Percentiles rank a stretch among this genome's conserved stretches.
These are phyloP conservation scores for Wallacemonas sp. DNA, from an alignment of 208 protist genomes.

Conservation along the genomic window DNA sequence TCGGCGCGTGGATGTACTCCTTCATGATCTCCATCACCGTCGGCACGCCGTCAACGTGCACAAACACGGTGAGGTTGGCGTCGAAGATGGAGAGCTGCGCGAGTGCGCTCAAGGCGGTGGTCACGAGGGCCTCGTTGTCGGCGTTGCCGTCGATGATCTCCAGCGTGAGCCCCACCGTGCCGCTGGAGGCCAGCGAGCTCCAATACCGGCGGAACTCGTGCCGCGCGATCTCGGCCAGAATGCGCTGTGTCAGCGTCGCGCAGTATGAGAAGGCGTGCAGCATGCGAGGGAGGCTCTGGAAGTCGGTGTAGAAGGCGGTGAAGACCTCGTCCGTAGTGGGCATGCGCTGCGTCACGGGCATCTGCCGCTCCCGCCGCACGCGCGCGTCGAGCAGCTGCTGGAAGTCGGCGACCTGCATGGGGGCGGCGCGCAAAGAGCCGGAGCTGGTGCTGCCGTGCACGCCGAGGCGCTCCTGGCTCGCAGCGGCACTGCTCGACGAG, in stretches of 20 bases:
- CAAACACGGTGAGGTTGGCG: constrained; percentile 58
- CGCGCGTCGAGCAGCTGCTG: constrained; percentile 17
- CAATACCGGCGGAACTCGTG: constrained; percentile 23
- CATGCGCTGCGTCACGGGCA: constrained; percentile 37
- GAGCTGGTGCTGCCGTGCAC: constrained; percentile 10
- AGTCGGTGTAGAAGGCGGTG: constrained; percentile 70
- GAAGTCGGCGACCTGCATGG: constrained; percentile 10
- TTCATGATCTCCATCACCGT: constrained; percentile 85
- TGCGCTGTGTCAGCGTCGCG: constrained; percentile 46
- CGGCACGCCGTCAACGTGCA: constrained; percentile 64
- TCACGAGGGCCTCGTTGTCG: constrained; percentile 66
- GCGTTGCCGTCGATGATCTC: constrained; percentile 82
- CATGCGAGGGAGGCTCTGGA: constrained; percentile 70
- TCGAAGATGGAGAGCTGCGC: constrained; percentile 65
- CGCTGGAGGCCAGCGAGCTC: constrained; percentile 37
- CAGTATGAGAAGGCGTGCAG: constrained; percentile 74
- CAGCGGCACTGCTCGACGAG: not conserved
- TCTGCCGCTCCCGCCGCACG: constrained; percentile 12
- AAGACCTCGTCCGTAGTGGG: constrained; percentile 65
- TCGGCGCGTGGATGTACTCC: constrained; percentile 64
- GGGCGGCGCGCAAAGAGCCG: constrained; percentile 1
- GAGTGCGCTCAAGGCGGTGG: constrained; percentile 60
- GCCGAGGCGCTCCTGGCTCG: not conserved
- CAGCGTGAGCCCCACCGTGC: constrained; percentile 72
- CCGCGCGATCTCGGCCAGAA: constrained; percentile 44